phyloP scores from a whole-genome alignment of 306 rosid genomes.

The Adenanthera pavonina region DNA sequence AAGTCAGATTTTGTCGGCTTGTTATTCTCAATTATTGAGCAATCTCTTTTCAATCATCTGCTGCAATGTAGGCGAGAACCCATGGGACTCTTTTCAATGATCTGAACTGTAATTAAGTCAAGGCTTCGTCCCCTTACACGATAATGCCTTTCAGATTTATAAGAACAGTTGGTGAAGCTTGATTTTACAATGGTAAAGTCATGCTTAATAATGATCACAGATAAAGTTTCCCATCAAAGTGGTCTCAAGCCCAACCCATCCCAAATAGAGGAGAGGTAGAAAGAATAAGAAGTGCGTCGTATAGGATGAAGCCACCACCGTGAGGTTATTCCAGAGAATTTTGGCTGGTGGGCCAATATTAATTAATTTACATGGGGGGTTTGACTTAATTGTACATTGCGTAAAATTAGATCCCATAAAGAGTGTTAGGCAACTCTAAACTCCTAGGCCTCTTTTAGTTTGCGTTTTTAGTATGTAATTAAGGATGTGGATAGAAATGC shows the following conservation, averaged over 20 bases:
- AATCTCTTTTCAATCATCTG: not conserved
- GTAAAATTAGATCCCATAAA: not conserved
- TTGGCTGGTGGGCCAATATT: not conserved
- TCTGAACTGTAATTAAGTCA: not conserved
- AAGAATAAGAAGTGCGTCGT: slow-evolving; percentile 8
- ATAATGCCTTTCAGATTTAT: not conserved
- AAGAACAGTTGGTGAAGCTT: slow-evolving; percentile 9
- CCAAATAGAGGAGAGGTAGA: not conserved
- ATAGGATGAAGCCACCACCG: not conserved
- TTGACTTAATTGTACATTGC: slow-evolving; percentile 28
- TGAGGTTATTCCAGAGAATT: not conserved
- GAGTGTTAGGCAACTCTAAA: slow-evolving; percentile 39
- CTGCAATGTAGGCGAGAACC: not conserved
- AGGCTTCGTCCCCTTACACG: not conserved
- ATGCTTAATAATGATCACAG: not conserved
- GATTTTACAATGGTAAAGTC: not conserved
- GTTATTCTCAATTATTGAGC: not conserved
- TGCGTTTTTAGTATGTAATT: slow-evolving; percentile 33
- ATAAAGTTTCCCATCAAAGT: slow-evolving; percentile 33
- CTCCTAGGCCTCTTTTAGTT: slow-evolving; percentile 15
- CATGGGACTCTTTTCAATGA: not conserved
- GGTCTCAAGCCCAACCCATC: slow-evolving; percentile 40
- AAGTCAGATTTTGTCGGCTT: not conserved
- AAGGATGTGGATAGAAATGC: slow-evolving; percentile 30
- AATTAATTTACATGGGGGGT: not conserved